These are phyloP conservation scores for Cadophora luteo-olivacea DNA, from an alignment of 2,329 filamentous ascomycete genomes.

Conservation along the genomic window DNA sequence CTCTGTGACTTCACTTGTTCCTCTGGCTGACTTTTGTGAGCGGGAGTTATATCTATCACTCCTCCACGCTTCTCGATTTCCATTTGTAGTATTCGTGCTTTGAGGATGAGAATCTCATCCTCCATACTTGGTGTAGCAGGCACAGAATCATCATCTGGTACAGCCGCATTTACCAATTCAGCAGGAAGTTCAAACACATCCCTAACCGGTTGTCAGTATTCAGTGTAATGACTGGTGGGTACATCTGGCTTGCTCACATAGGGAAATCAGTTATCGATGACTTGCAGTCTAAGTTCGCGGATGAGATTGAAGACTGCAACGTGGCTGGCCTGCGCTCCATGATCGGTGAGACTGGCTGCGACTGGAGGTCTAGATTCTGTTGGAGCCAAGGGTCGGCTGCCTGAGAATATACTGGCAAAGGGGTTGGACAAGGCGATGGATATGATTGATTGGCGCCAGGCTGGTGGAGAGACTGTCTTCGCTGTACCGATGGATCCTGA, in stretches of 20 bases:
- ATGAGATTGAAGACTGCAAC: not conserved
- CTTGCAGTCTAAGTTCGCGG: not conserved
- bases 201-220: not conserved
- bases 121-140: constrained; percentile 33
- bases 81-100: constrained; percentile 38
- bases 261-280: constrained; percentile 3
- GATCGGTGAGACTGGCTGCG: constrained; percentile 2
- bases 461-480: not conserved
- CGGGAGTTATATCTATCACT: not conserved
- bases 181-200: constrained; percentile 19
- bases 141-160: constrained; percentile 11
- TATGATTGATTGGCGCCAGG: not conserved
- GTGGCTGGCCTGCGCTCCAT: constrained; percentile 1
- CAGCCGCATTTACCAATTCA: constrained; percentile 17
- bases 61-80: constrained; percentile 39
- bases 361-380: not conserved
- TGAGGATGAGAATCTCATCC: constrained; percentile 38
- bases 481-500: not conserved
- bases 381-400: not conserved
- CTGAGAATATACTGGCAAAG: constrained; percentile 17
- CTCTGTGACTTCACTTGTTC: not conserved
- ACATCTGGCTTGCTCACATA: not conserved
- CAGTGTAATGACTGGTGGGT: not conserved
- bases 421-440: constrained; percentile 18
- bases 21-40: not conserved